Percentiles rank a stretch among this genome's conserved stretches.
Conservation (phyloP, 2,329 filamentous ascomycete genomes). For the Dactylellina sp. region DNA sequence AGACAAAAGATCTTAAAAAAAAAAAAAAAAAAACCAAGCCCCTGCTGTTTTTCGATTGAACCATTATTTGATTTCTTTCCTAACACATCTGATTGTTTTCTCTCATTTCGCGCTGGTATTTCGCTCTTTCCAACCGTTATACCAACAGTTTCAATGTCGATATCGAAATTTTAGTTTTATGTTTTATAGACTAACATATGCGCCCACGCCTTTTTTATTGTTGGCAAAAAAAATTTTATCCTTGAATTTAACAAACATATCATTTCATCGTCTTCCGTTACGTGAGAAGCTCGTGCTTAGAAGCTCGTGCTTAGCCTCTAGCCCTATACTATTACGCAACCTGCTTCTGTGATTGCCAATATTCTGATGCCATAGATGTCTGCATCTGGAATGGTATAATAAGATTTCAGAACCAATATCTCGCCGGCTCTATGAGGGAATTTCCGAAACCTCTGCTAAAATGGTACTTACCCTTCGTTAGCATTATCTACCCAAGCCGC, state of each 20-base stretch:
- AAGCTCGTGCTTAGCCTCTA: too few relatives aligned
- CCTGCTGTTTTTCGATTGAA: constrained; percentile 16
- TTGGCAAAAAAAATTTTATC: constrained; percentile 16
- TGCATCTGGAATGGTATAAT: constrained; percentile 36
- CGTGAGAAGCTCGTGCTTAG: neutral
- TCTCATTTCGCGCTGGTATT: constrained; percentile 14
- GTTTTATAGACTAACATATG: constrained; percentile 54
- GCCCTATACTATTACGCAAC: constrained; percentile 27
- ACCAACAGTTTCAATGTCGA: constrained; percentile 19
- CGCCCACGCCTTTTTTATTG: constrained; percentile 23
- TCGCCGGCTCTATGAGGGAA: constrained; percentile 53
- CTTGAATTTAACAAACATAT: constrained; percentile 3
- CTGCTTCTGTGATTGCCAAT: constrained; percentile 18
- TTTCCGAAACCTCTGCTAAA: constrained; percentile 27
- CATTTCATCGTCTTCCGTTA: neutral
- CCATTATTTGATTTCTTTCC: constrained; percentile 23
- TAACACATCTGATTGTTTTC: constrained; percentile 24
- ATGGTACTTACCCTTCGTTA: neutral
- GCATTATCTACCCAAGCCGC: neutral
- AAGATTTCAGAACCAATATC: constrained; percentile 17
- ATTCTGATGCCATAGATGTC: constrained; percentile 26
- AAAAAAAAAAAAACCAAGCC: constrained; percentile 35
- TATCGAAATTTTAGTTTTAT: constrained; percentile 42
- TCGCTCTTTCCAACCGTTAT: constrained; percentile 34
- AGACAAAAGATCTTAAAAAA: constrained; percentile 31